A percentile compares a stretch with the other conserved stretches of the same genome.
phyloP scores from a whole-genome alignment of 768 basidiomycete species.

The Boletus subparvulus region DNA sequence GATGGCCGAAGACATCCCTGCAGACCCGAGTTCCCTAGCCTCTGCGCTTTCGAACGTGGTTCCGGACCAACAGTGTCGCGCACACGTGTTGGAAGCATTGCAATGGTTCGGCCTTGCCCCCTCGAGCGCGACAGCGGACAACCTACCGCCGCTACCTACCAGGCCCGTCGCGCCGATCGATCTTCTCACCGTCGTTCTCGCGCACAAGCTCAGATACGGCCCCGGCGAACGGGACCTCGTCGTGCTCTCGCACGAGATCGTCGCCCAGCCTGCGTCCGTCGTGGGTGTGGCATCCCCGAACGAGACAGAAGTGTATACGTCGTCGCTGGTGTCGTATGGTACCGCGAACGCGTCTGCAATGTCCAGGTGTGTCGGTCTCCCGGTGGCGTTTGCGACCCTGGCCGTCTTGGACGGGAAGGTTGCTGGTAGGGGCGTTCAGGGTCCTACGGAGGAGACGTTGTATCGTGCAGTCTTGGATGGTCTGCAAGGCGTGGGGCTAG shows the following conservation, averaged over 20 bases:
- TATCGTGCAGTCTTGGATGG: constrained; percentile 62
- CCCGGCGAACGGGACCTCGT: constrained; percentile 83
- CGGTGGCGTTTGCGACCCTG: constrained; percentile 80
- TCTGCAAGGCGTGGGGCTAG: constrained; percentile 49
- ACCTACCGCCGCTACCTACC: constrained; percentile 45
- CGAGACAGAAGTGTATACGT: constrained; percentile 58
- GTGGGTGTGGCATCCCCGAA: constrained; percentile 1
- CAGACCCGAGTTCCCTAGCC: constrained; percentile 33
- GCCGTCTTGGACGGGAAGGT: constrained; percentile 62
- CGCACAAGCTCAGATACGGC: constrained; percentile 66
- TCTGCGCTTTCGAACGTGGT: constrained; percentile 33
- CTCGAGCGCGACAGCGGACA: constrained; percentile 4
- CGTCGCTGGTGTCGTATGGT: constrained; percentile 65
- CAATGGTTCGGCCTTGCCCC: constrained; percentile 35
- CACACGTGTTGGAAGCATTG: constrained; percentile 41
- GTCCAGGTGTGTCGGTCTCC: constrained; percentile 88
- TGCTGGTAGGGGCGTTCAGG: constrained; percentile 59
- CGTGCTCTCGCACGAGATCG: constrained; percentile 81
- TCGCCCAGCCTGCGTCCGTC: constrained; percentile 37
- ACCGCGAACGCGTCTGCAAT: constrained; percentile 67
- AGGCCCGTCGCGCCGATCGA: constrained; percentile 58
- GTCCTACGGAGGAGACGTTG: constrained; percentile 61
- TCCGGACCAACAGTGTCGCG: constrained; percentile 14
- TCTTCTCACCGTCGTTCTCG: constrained; percentile 68
- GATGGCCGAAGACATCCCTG: constrained; percentile 26